Conservation (phyloP, 2,329 filamentous ascomycete species). For the Talaromyces sp. region DNA sequence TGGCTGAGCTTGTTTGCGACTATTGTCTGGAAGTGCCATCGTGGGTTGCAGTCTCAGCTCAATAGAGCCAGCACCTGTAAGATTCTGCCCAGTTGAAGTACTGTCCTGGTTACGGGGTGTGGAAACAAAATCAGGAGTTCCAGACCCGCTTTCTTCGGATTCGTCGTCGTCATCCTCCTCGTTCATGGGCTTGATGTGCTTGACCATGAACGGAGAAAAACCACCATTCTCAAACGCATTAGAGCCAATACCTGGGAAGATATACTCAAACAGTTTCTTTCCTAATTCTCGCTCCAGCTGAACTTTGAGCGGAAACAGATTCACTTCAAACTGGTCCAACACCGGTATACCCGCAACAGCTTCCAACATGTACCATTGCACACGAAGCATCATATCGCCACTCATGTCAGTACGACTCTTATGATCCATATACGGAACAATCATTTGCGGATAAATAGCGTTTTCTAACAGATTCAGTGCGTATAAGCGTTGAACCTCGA, state of each 20-base stretch:
- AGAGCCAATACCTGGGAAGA: slow-evolving; percentile 78
- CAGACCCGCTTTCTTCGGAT: slow-evolving; percentile 45
- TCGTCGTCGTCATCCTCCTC: slow-evolving; percentile 39
- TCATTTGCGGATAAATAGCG: slow-evolving; percentile 93
- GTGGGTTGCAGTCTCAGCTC: slow-evolving; percentile 81
- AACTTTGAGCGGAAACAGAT: slow-evolving; percentile 85
- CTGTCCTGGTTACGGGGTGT: slow-evolving; percentile 38
- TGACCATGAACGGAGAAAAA: slow-evolving; percentile 50
- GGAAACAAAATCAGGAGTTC: slow-evolving; percentile 39
- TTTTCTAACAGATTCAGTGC: slow-evolving; percentile 86
- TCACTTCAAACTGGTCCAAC: slow-evolving; percentile 94
- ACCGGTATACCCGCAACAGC: slow-evolving; percentile 96
- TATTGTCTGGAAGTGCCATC: slow-evolving; percentile 51
- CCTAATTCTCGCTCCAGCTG: slow-evolving; percentile 90
- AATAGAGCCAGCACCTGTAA: slow-evolving; percentile 65
- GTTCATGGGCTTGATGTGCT: slow-evolving; percentile 47
- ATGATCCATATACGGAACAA: slow-evolving; percentile 77
- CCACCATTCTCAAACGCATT: slow-evolving; percentile 45
- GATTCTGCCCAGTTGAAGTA: slow-evolving; percentile 40
- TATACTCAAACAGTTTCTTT: slow-evolving; percentile 91
- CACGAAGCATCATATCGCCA: slow-evolving; percentile 78
- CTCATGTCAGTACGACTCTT: slow-evolving; percentile 52
- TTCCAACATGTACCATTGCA: slow-evolving; percentile 98
- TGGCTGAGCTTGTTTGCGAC: slow-evolving; percentile 27
- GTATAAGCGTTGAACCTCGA: slow-evolving; percentile 81